Base-by-base conservation (phyloP, 768 basidiomycete species). In the Leucocoprinus leucothites region DNA sequence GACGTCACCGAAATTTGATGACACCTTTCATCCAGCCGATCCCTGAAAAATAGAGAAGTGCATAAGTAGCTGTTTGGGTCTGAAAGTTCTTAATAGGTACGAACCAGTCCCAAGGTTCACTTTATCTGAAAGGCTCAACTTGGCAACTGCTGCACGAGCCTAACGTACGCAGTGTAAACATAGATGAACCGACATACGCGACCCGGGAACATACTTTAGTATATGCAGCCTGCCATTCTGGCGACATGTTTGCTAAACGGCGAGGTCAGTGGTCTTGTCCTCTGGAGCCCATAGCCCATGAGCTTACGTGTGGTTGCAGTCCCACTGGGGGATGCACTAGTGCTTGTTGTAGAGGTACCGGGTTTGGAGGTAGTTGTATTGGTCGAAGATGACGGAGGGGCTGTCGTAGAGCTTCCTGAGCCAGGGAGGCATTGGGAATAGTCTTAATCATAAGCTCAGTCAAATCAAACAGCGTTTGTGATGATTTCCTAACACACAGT, bases 71-170 rank as follows among this genome's bases (percentile, higher is more conserved):
- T 31, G 31, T 31, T 11, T 11, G 11, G 31, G 11, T 5, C 6
- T 5, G 6, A 11, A 31, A 11, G 5, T 31, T 5, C 31, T 5
- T 11, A 11, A 11, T 11, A 31, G 56, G 25, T 11, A 49, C 58
- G 64, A 57, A 69, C 82, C 83, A 22, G 83, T 85, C 0, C 76
- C 79, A 13, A 86, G 66, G 53, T 76, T 76, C 25, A 83, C 77
- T 61, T 85, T 83, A 57, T 86, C 82, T 53, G 80, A 71, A 6
- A 81, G 60, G 2, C 81, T 79, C 57, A 82, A 70, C 52, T 80
- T 76, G 6, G 73, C 64, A 3, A 88, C 71, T 0, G 78, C 76
- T 5, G 71, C 67, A 62, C 69, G 66, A 1, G 82, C 82, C 81
- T 82, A 19, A 41, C 40, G 18, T 14, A 14, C 4, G 13, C 18